phyloP scores from a whole-genome alignment of 106 monocot genomes.

The Hemerocallis citrina region DNA sequence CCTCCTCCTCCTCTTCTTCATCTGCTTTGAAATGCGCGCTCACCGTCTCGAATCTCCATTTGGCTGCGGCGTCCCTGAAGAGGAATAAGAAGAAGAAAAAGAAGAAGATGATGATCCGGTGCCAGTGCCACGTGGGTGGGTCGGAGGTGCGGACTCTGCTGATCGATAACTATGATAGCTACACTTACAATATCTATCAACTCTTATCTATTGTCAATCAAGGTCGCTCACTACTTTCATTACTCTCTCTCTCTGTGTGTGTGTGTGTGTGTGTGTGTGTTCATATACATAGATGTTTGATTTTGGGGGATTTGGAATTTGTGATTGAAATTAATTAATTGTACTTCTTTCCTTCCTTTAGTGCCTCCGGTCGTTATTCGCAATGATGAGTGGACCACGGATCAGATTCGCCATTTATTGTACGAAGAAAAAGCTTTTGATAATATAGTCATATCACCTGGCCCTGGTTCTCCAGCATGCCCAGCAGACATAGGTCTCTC shows the following conservation, averaged over 20 bases:
- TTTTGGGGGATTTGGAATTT: too few relatives aligned
- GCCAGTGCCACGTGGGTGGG: slow-evolving; percentile 7
- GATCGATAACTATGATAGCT: slow-evolving; percentile 97
- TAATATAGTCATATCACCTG: slow-evolving; percentile 97
- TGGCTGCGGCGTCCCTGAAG: background rate
- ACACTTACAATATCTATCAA: slow-evolving; percentile 93
- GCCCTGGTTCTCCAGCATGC: slow-evolving; percentile 84
- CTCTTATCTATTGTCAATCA: slow-evolving; percentile 78
- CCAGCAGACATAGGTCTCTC: slow-evolving; percentile 78
- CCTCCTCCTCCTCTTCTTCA: too few relatives aligned
- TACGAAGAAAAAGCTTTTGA: slow-evolving; percentile 71
- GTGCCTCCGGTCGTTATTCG: slow-evolving; percentile 83
- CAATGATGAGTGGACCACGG: slow-evolving; percentile 99
- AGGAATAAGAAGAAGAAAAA: background rate
- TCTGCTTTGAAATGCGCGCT: background rate
- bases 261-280: background rate
- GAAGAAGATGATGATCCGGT: too few relatives aligned
- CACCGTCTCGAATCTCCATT: background rate
- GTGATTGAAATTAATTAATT: too few relatives aligned
- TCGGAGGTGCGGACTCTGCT: slow-evolving; percentile 78
- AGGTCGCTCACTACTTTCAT: too few relatives aligned
- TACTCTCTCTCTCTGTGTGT: background rate
- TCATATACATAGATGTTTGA: too few relatives aligned
- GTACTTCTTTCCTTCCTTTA: slow-evolving; percentile 20
- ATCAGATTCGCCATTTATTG: slow-evolving; percentile 27